Conservation (phyloP, 2,329 filamentous ascomycete species). For the Myotisia sp. region DNA sequence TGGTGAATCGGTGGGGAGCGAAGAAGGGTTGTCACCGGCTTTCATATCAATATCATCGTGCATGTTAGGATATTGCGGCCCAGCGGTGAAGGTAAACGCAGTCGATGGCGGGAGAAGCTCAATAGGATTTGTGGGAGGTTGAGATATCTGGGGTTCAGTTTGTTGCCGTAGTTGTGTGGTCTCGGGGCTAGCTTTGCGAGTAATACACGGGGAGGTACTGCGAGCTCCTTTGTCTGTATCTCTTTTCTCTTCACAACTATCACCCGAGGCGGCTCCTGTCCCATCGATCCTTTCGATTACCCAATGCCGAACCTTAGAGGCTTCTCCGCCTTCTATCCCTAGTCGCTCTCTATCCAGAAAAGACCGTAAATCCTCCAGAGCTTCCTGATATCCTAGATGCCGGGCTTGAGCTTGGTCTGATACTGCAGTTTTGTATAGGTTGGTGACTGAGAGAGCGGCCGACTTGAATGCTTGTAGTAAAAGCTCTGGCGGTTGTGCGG, state of each 20-base stretch:
- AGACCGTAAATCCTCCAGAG: constrained; percentile 71
- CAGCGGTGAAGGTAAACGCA: constrained; percentile 32
- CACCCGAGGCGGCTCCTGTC: constrained; percentile 23
- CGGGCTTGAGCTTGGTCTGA: constrained; percentile 61
- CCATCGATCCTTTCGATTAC: constrained; percentile 35
- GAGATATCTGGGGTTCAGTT: constrained; percentile 16
- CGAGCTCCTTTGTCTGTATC: constrained; percentile 26
- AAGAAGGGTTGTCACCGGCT: constrained; percentile 21
- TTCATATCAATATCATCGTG: constrained; percentile 33
- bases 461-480: constrained; percentile 82
- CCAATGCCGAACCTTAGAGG: constrained; percentile 50
- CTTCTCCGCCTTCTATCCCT: constrained; percentile 66
- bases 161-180: constrained; percentile 14
- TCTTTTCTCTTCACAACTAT: constrained; percentile 32
- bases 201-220: constrained; percentile 23
- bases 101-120: constrained; percentile 17
- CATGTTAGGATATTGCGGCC: constrained; percentile 22
- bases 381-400: constrained; percentile 80
- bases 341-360: constrained; percentile 75
- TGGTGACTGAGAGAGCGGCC: constrained; percentile 85
- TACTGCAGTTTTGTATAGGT: constrained; percentile 85
- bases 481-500: constrained; percentile 34
- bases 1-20: constrained; percentile 16
- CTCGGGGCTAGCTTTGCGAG: constrained; percentile 22
- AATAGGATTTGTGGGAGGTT: constrained; percentile 13